Evolutionary conservation across 2,329 filamentous ascomycete species (phyloP).

Genomic region (Cladophialophora chaetospira): DNA sequence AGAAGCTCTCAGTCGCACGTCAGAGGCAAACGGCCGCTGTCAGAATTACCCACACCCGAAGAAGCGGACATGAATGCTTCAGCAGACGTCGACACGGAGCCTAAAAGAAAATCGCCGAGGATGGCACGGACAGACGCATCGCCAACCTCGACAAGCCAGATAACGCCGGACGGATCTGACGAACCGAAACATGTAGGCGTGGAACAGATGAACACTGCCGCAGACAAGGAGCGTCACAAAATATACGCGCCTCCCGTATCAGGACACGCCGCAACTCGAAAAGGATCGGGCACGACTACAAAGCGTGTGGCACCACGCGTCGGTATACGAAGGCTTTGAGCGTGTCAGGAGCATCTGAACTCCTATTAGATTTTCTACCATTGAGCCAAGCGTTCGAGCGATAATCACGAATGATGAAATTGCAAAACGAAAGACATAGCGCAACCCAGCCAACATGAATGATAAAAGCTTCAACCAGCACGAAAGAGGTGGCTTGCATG

Average conservation of each 20-base stretch:
- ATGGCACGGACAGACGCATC: constrained; percentile 29
- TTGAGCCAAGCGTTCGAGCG: constrained; percentile 26
- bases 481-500: too few relatives aligned
- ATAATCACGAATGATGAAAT: background rate
- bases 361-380: constrained; percentile 3
- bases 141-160: too few relatives aligned
- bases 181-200: too few relatives aligned
- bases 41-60: constrained; percentile 42
- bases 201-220: background rate
- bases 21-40: constrained; percentile 47
- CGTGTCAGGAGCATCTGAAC: background rate
- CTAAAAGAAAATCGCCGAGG: constrained; percentile 42
- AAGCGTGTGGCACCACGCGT: constrained; percentile 24
- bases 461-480: too few relatives aligned
- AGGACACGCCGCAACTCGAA: constrained; percentile 12
- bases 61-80: constrained; percentile 32
- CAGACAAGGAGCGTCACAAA: constrained; percentile 1
- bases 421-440: too few relatives aligned
- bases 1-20: constrained; percentile 34
- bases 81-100: constrained; percentile 9
- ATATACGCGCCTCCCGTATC: constrained; percentile 3
- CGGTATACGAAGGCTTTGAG: constrained; percentile 31
- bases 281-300: constrained; percentile 19
- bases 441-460: too few relatives aligned
- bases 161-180: too few relatives aligned